Evolutionary conservation across 768 basidiomycete species (phyloP).

Genomic region (Collybia sordida): DNA sequence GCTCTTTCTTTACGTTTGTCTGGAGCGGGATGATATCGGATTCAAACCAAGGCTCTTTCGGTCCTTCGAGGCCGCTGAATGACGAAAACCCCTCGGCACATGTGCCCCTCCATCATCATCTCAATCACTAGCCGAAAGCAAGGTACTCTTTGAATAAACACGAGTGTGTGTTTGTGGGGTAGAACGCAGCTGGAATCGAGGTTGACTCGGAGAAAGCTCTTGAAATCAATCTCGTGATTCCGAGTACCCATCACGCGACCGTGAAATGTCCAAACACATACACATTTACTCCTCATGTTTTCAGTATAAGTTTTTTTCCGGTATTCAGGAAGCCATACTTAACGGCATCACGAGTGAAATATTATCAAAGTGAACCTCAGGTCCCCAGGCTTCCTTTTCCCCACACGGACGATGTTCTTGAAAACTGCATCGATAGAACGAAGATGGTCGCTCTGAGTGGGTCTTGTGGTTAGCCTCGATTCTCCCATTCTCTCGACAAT

Average conservation of each 20-base stretch:
- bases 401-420: neutral
- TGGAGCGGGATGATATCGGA: slow-evolving; percentile 1
- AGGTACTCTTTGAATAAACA: neutral
- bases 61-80: neutral
- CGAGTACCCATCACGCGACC: neutral
- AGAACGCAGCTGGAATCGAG: no score
- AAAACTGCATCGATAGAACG: neutral
- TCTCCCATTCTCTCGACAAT: neutral
- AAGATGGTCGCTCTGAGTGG: neutral
- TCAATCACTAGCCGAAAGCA: neutral
- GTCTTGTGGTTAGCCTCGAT: neutral
- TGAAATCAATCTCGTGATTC: neutral
- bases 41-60: neutral
- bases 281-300: neutral
- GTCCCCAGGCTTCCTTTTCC: neutral
- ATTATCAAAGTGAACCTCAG: neutral
- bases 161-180: no score
- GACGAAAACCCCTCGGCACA: neutral
- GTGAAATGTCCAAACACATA: neutral
- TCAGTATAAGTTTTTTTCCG: neutral
- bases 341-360: neutral
- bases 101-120: neutral
- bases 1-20: neutral
- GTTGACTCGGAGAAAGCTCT: neutral
- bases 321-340: neutral